Base-by-base conservation (phyloP, 2,329 filamentous ascomycete species). In the Cryphonectria carpinicola region DNA sequence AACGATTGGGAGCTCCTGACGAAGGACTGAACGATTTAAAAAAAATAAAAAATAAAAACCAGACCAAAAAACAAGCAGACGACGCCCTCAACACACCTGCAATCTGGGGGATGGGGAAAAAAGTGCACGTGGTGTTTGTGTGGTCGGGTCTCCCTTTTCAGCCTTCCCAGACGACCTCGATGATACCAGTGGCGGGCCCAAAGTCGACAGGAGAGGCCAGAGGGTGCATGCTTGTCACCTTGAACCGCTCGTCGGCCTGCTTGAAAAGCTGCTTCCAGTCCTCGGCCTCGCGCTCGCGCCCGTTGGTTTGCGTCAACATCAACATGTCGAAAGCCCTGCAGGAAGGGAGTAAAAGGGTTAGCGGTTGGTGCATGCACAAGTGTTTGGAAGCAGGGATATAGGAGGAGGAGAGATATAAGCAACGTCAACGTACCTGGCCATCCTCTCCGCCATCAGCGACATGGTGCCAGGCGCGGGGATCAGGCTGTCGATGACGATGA, bases 401-500 rank as follows among this genome's bases (percentile, higher is more conserved):
- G 46, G 19, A n/a, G 10, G 14, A 17, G 41, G 39, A 37, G 37
- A 37, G 37, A 39, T 39, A 2, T 11, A 11, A 39, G 37, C 41
- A 49, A 4, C 19, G 46, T 49, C 22, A n/a, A n/a, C 46, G 46
- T 49, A 49, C 46, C 46, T 49, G 46, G 46, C 46, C 46, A 49
- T n/a, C 5, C 46, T 69, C 62, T 69, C 67, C 28, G 37, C 35
- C 32, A 39, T 49, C 67, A 54, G 22, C 2, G 67, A 22, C 39
- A 49, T 64, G 4, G 14, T 8, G 25, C 62, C 67, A 0, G 62
- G 62, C 22, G 46, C 62, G 3, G 67, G 67, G 19, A 69, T 28
- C 3, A 65, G n/a, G 25, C 43, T 25, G 39, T 78, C 76, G 62
- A 72, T 74, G 28, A 77, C 74, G 17, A 77, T 71, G 60, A 78